Evolutionary conservation across 768 basidiomycete genomes (phyloP).

Genomic region (Lyophyllum semitale): DNA sequence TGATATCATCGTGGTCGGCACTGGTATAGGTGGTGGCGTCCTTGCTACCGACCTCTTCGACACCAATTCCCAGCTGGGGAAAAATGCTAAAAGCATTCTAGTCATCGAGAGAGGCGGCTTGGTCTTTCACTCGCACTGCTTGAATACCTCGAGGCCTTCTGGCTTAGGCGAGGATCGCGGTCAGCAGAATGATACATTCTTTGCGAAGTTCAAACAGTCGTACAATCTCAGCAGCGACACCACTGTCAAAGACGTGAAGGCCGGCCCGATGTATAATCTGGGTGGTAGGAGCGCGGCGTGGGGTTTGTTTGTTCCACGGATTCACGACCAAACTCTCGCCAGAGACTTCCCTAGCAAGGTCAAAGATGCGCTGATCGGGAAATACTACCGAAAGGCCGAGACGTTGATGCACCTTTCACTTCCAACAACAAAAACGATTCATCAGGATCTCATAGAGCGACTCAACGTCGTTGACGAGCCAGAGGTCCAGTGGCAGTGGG

Average conservation of each 20-base stretch:
- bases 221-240: conserved; percentile 3
- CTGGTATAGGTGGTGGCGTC: conserved; percentile 25
- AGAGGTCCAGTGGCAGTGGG: conserved; percentile 25
- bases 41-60: conserved; percentile 25
- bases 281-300: conserved; percentile 25
- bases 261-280: conserved; percentile 20
- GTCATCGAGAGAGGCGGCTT: conserved; percentile 27
- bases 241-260: conserved; percentile 18
- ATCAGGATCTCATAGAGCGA: conserved; percentile 13
- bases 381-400: conserved; percentile 14
- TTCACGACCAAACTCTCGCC: conserved; percentile 12
- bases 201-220: conserved; percentile 16
- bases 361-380: background rate
- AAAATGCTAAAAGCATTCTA: conserved; percentile 16
- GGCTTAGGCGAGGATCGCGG: conserved; percentile 20
- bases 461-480: conserved; percentile 8
- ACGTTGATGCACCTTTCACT: conserved; percentile 11
- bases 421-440: conserved; percentile 9
- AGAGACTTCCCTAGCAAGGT: conserved; percentile 1
- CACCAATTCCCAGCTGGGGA: conserved; percentile 19
- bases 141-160: conserved; percentile 23
- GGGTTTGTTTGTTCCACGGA: conserved; percentile 20
- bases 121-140: conserved; percentile 25
- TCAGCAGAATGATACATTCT: conserved; percentile 26
- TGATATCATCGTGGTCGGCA: conserved; percentile 24